phyloP scores from a whole-genome alignment of 2,329 filamentous ascomycete species.

The Fusarium hainanense region DNA sequence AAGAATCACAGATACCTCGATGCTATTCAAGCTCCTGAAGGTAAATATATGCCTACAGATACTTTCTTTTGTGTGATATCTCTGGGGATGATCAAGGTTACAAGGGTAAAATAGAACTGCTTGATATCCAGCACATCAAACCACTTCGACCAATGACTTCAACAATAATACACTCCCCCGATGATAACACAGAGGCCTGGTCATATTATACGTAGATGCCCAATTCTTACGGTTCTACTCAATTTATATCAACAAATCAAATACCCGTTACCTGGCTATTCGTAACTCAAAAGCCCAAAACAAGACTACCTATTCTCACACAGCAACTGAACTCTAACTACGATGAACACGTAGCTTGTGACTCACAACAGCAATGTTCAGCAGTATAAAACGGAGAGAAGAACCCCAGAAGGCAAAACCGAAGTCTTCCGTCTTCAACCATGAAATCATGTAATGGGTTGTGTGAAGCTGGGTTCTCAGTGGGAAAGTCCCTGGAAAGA shows the following conservation, averaged over 20 bases:
- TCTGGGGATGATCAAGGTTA: neutral
- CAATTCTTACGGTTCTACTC: neutral
- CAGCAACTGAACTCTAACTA: neutral
- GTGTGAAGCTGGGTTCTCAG: neutral
- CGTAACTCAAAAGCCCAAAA: neutral
- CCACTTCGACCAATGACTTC: neutral
- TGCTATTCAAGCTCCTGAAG: neutral
- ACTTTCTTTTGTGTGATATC: neutral
- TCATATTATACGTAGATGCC: neutral
- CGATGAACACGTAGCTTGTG: neutral
- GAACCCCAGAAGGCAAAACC: neutral
- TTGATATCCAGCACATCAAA: neutral
- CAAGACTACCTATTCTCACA: neutral
- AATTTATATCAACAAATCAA: neutral
- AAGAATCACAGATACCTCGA: neutral
- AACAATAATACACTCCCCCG: neutral
- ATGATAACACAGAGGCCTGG: neutral
- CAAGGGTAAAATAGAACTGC: neutral
- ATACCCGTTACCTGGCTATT: neutral
- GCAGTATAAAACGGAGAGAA: neutral
- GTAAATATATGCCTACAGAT: accelerated
- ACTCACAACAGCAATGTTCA: neutral
- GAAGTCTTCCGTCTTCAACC: neutral
- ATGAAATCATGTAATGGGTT: neutral
- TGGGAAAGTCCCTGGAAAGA: too few relatives aligned